A percentile compares a stretch with the other conserved stretches of the same genome.
phyloP scores from a whole-genome alignment of 23 red algal genomes.

The Gracilaria caudata region DNA sequence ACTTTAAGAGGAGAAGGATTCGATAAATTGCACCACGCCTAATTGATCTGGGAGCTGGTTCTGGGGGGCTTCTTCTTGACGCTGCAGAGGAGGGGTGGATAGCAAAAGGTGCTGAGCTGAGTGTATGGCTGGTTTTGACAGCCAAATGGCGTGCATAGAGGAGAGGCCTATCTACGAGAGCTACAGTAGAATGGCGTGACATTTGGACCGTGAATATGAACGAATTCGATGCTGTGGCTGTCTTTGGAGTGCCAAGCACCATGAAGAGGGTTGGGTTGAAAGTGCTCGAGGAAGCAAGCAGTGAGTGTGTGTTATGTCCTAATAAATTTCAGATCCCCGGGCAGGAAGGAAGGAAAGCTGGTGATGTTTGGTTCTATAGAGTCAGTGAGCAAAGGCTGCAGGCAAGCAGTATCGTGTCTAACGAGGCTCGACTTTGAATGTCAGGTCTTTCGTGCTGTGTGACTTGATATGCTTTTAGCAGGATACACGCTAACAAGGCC shows the following conservation, averaged over 20 bases:
- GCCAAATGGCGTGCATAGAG: slow-evolving; percentile 21
- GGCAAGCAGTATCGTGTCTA: neutral
- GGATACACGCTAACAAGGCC: too few species aligned
- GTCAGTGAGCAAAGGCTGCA: slow-evolving; percentile 23
- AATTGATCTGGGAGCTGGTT: slow-evolving; percentile 54
- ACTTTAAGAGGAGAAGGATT: neutral
- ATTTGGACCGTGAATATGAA: slow-evolving; percentile 33
- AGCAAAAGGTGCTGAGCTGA: slow-evolving; percentile 53
- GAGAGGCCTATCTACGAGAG: neutral
- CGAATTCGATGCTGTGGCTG: slow-evolving; percentile 43
- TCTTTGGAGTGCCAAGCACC: slow-evolving; percentile 62
- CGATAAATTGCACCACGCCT: neutral
- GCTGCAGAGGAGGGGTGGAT: slow-evolving; percentile 34
- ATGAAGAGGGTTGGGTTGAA: slow-evolving; percentile 38
- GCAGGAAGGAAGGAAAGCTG: slow-evolving; percentile 24
- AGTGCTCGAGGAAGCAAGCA: slow-evolving; percentile 26
- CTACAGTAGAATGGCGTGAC: slow-evolving; percentile 27
- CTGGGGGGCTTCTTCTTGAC: slow-evolving; percentile 53
- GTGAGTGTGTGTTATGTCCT: slow-evolving; percentile 52
- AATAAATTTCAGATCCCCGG: slow-evolving; percentile 54
- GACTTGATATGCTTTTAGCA: too few species aligned
- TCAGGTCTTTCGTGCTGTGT: neutral
- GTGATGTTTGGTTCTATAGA: slow-evolving; percentile 57
- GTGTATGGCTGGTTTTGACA: slow-evolving; percentile 45
- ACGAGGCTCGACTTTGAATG: neutral